Conservation (phyloP, 129 eudicot species). For the Glebionis coronaria region DNA sequence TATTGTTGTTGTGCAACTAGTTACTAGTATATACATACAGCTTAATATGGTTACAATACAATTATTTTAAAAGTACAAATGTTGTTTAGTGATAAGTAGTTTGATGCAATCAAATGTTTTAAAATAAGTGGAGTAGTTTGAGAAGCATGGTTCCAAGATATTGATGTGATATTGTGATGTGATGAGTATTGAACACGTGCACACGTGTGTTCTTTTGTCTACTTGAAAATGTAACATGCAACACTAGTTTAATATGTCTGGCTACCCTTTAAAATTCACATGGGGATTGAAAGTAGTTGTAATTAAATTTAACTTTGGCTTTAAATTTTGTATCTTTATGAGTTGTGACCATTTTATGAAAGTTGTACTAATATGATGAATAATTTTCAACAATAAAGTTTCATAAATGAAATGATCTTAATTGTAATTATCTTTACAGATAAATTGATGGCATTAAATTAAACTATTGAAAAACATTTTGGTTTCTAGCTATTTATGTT, state of each 20-base stretch:
- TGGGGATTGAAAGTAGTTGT: constrained; percentile 16
- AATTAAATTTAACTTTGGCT: not conserved
- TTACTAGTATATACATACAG: too few species aligned
- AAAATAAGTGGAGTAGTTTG: not conserved
- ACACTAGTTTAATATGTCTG: not conserved
- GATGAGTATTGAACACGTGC: constrained; percentile 38
- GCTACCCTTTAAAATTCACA: constrained; percentile 12
- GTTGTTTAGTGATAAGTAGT: too few species aligned
- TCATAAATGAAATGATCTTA: not conserved
- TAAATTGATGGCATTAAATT: constrained; percentile 7
- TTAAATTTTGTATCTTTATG: not conserved
- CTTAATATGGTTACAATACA: too few species aligned
- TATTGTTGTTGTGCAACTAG: too few species aligned
- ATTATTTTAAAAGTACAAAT: too few species aligned
- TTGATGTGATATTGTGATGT: constrained; percentile 8
- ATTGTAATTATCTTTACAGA: not conserved
- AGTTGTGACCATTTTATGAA: not conserved
- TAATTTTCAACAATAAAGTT: too few species aligned
- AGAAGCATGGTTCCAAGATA: constrained; percentile 29
- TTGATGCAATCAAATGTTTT: not conserved
- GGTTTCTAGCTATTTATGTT: not conserved
- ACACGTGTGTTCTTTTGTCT: constrained; percentile 32
- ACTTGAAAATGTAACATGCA: constrained; percentile 23
- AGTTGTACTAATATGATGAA: too few species aligned
- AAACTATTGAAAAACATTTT: not conserved